Evolutionary conservation across 202 grass and related monocot species (phyloP), one percentile per base, ranked within the genome.

Genomic region (Dendrocalamus latiflorus): DNA sequence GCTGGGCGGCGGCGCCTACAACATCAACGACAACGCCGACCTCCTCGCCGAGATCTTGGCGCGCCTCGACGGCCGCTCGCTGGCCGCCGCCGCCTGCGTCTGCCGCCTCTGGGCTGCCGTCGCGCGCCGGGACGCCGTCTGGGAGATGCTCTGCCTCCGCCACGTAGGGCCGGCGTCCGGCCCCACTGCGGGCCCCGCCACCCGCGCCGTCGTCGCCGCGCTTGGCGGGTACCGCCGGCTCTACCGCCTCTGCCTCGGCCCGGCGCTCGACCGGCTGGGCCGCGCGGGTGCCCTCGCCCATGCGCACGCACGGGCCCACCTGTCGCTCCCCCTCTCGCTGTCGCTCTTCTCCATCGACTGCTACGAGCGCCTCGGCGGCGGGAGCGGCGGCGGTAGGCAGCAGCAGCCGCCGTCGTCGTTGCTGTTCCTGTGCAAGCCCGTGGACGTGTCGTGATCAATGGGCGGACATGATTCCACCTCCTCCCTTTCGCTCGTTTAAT

Each of bases 281-380:
- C 77, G 70, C 16, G 66, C 70, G 1, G 79, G 62, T 9, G 15
- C 78, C 68, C 37, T 71, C 39, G 54, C 50, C 2, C 89, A 84
- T 62, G 82, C 88, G 17, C 92, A 81, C 34, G 86, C 75, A 2
- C 43, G 86, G 30, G 80, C 68, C 5, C 83, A 74, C 54, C 78
- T 94, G 8, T 91, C 92, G 34, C 90, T 99, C 37, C 90, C 94
- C 51, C 89, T 97, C 65, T 99, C 96, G 0, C 91, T 99, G 6
- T 99, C 96, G 21, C 96, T 99, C 81, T 96, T 99, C 96, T 99
- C 96, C 85, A 99, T 99, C 83, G 96, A 99, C 84, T 96, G 96
- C 90, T 99, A 99, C 80, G 96, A 96, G 78, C 89, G 96, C 56
- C 93, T 99, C 33, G 92, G 87, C 26, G 91, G 79, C 2, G 75